Percentiles rank a stretch among this genome's conserved stretches.
Evolutionary conservation across 306 rosid genomes (phyloP).

Genomic region (Styphnolobium japonicum): DNA sequence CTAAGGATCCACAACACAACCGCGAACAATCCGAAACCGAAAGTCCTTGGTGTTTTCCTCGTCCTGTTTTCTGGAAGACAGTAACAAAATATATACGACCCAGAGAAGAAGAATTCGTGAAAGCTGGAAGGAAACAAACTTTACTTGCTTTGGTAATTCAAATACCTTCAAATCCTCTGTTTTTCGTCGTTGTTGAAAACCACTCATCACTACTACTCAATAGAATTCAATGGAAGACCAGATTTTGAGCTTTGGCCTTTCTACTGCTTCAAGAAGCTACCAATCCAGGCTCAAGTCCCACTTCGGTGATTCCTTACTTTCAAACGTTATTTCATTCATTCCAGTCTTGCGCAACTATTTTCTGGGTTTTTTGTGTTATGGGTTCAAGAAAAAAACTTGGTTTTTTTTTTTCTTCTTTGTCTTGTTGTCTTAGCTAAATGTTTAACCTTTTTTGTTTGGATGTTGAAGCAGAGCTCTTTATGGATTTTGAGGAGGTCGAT

Average conservation of each 20-base stretch:
- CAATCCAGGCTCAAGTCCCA: conserved; percentile 48
- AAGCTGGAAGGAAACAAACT: too few species aligned
- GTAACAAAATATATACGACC: not conserved
- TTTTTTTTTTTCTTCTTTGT: not conserved
- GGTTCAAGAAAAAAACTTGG: not conserved
- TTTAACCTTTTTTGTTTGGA: not conserved
- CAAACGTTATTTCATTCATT: not conserved
- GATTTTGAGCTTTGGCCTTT: conserved; percentile 39
- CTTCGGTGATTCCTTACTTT: conserved; percentile 43
- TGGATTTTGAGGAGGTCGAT: conserved; percentile 63
- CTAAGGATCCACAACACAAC: conserved; percentile 39
- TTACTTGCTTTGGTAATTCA: not conserved
- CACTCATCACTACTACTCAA: not conserved
- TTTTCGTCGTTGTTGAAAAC: not conserved
- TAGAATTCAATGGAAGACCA: conserved; percentile 52
- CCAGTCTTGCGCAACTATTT: not conserved
- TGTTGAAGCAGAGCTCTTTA: conserved; percentile 44
- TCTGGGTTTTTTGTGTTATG: too few species aligned
- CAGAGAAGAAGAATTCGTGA: not conserved
- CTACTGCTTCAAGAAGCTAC: conserved; percentile 44
- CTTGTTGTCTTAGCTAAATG: not conserved
- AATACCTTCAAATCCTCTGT: not conserved
- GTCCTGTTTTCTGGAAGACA: not conserved
- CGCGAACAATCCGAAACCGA: conserved; percentile 22
- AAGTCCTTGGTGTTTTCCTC: conserved; percentile 33